Evolutionary conservation across 306 rosid genomes (phyloP).

Genomic region (Inga leiocalycina): DNA sequence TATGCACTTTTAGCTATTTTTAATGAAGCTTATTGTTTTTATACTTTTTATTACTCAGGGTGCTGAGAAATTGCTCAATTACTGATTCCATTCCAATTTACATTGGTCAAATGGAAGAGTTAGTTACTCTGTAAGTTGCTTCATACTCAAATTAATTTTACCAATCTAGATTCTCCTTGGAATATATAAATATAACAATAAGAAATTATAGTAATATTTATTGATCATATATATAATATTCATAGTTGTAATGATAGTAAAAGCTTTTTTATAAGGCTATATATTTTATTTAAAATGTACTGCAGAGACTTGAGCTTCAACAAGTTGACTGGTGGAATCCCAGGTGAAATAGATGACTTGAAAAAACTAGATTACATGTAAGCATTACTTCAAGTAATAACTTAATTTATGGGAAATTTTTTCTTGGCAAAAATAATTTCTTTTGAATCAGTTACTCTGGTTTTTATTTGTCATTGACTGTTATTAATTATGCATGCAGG

Average conservation of each 20-base stretch:
- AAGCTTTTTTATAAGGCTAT: too few species aligned
- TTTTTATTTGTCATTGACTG: not conserved
- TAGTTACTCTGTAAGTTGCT: constrained; percentile 60
- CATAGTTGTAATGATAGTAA: not conserved
- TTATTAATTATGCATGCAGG: not conserved
- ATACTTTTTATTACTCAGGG: constrained; percentile 48
- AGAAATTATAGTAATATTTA: not conserved
- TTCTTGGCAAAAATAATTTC: not conserved
- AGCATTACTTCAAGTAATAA: constrained; percentile 14
- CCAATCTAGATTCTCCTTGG: not conserved
- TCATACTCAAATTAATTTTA: not conserved
- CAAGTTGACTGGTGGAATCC: constrained; percentile 66
- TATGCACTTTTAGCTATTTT: not conserved
- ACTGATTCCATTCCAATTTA: constrained; percentile 46
- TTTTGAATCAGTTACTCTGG: not conserved
- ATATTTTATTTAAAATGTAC: not conserved
- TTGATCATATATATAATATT: not conserved
- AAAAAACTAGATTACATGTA: constrained; percentile 34
- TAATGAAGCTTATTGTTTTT: not conserved
- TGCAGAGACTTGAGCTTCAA: constrained; percentile 88
- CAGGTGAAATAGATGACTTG: constrained; percentile 29
- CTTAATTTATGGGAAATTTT: not conserved
- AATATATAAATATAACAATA: not conserved
- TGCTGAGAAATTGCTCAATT: constrained; percentile 77
- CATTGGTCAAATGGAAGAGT: constrained; percentile 27